Evolutionary conservation across 2,329 filamentous ascomycete genomes (phyloP), one percentile per base, ranked within the genome.

Genomic region (Pyrenophora tritici-repentis): DNA sequence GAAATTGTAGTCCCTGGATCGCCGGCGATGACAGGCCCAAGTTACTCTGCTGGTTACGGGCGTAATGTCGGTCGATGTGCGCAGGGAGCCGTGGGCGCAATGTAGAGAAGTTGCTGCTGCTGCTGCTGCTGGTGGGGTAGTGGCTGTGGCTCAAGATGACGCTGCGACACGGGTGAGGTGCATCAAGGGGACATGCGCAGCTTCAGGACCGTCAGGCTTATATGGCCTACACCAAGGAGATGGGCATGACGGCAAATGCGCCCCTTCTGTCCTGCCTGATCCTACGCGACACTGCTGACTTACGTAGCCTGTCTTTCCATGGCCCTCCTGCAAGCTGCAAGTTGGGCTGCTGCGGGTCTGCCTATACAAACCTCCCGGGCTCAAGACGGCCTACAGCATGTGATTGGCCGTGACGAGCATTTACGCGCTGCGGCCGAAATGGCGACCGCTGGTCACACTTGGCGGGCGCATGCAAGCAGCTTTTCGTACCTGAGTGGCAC

Each of bases 391-490:
- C 54, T 56, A 50, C 43, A 31, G 4, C 46, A 31, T 58, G 48
- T 66, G 50, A 69, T 69, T 69, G 67, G 65, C 10, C 40, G 17
- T 12, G 41, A 24, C 18, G 18, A 49, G 36, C 40, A 42, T 58
- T 56, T 68, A 70, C 64, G 64, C 67, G 66, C 68, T 58, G 62
- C 58, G 67, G 58, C 67, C 67, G 64, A 55, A 55, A 62, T 58
- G 39, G 36, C 47, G 64, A 53, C 64, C 62, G 39, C 53, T 53
- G 51, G 52, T 68, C 67, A 68, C 66, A 66, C 66, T 70, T 69
- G 65, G 67, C 65, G 55, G 52, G 60, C 65, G 63, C 67, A 65
- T 67, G 51, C 55, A 49, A 54, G 50, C 46, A 32, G 32, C 35
- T 38, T 49, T 38, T 47, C 54, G 57, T 61, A 48, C 56, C 56